Evolutionary conservation across 148 eudicot species (phyloP), one percentile per base, ranked within the genome.

Genomic region (Spergularia marina): DNA sequence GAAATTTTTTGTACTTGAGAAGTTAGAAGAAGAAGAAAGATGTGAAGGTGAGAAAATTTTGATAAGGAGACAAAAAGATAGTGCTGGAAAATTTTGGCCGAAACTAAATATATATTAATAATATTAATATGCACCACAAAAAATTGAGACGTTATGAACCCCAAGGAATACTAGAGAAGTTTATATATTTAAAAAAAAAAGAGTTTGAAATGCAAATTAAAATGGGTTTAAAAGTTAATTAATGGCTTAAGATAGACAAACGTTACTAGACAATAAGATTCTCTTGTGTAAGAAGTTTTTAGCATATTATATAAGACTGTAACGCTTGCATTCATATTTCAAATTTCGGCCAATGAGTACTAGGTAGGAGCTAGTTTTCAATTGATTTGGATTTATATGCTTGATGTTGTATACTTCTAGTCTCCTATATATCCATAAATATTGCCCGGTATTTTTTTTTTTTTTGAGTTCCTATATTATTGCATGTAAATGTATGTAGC

Each of bases 101-200:
- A 51, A 25, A 30, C 36, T 30, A 30, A 1, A 30, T 30, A 23
- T 23, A 23, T 73, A 71, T 64, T 44, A 6, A 44, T 44, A 6
- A 44, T 44, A 44, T 67, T 60, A 56, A 71, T 72, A 69, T 65
- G 17, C 56, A 57, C 76, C 66, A 44, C 47, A 44, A 71, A 41
- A 30, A 76, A 63, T 73, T 66, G 65, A 76, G 77, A 81, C 83
- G 77, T 77, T 81, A 81, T 72, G 64, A 80, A 74, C 56, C 73
- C 77, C 71, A 53, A 76, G 44, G 44, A 68, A 75, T 6, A 51
- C 10, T 2, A n/a, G 16, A n/a, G 8, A 17, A 13, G 56, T 16
- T 20, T 2, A 15, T 12, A 11, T 17, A 11, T 17, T 53, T 13
- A 14, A 30, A 6, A n/a, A n/a, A n/a, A n/a, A 4, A 64, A 12